A percentile compares a stretch with the other conserved stretches of the same genome.
phyloP scores from a whole-genome alignment of 192 early-diverging fungal genomes.

The Gryganskiella cystojenkinii region DNA sequence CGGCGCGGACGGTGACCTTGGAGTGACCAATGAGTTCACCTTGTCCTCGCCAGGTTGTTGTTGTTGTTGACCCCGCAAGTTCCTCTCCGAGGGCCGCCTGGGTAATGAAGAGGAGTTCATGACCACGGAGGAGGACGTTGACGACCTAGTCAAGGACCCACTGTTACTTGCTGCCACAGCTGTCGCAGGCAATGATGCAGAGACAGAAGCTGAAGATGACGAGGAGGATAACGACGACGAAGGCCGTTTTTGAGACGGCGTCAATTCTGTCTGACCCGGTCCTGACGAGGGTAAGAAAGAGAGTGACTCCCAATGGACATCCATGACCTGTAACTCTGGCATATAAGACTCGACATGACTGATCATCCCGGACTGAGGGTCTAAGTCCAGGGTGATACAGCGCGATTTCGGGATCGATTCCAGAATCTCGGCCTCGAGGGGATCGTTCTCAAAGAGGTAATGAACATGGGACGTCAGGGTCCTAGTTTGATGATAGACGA shows the following conservation, averaged over 20 bases:
- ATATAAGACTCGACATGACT: conserved; percentile 41
- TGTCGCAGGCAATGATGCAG: conserved; percentile 7
- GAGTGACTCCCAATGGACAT: conserved; percentile 12
- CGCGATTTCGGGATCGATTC: conserved; percentile 38
- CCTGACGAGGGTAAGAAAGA: conserved; percentile 1
- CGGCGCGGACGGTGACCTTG: too few species aligned
- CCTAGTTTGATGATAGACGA: conserved; percentile 9
- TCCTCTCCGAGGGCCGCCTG: too few species aligned
- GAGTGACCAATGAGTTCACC: too few species aligned
- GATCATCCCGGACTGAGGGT: conserved; percentile 24
- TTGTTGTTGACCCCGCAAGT: too few species aligned
- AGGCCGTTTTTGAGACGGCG: not conserved
- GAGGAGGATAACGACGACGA: not conserved
- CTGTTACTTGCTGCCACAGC: too few species aligned
- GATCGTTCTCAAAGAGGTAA: conserved; percentile 46
- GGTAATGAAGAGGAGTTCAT: too few species aligned
- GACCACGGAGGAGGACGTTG: too few species aligned
- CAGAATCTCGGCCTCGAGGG: conserved; percentile 35
- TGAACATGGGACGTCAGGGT: conserved; percentile 34
- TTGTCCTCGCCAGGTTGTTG: too few species aligned
- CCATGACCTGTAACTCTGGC: conserved; percentile 36
- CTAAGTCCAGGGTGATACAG: conserved; percentile 38
- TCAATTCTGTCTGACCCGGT: too few species aligned
- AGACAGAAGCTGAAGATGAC: conserved; percentile 5
- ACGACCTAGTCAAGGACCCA: too few species aligned